Base-by-base conservation (phyloP, 257 asterid genomes). In the Fraxinus excelsior region DNA sequence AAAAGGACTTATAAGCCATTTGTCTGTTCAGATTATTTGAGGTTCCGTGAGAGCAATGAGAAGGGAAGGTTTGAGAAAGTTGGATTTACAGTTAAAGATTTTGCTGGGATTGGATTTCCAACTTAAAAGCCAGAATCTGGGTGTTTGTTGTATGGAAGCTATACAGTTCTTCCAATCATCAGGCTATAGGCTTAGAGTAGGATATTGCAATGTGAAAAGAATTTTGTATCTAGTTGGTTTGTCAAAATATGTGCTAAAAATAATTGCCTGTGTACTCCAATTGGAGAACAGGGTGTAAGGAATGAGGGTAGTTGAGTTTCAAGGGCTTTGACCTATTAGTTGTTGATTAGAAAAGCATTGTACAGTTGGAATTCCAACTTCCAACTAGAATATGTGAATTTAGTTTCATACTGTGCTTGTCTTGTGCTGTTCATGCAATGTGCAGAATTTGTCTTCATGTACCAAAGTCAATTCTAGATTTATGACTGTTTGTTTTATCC, bases 21-120 rank as follows among this genome's bases (percentile, higher is more conserved):
- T 62, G 78, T 87, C 35, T 90, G 95, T 65, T 70, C 67, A 75
- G 94, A 91, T 60, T 91, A 91, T 74, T 37, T 90, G 40, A 91
- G 82, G 81, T 90, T 84, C 28, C 83, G 97, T 60, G 84, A 84
- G 87, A 91, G 83, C 65, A 82, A 82, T 53, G 96, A 90, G 82
- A 83, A 67, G 14, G 96, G 97, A 19, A 88, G 78, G 85, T 91
- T 91, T 80, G 97, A 91, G 79, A 91, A 88, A 72, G 91, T 91
- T 44, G 96, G 97, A 3, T 87, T 82, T 31, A 91, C 94, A 0
- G 94, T 90, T 42, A 89, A 91, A 44, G 94, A 88, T 72, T 91
- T 88, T 80, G 96, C 92, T 5, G 91, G 92, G 14, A 67, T 74
- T 78, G 46, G 81, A 67, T 7, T n/a, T 46, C 34, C 75, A 13